phyloP scores from a whole-genome alignment of 2,329 filamentous ascomycete species.

The Zarea fungicola region DNA sequence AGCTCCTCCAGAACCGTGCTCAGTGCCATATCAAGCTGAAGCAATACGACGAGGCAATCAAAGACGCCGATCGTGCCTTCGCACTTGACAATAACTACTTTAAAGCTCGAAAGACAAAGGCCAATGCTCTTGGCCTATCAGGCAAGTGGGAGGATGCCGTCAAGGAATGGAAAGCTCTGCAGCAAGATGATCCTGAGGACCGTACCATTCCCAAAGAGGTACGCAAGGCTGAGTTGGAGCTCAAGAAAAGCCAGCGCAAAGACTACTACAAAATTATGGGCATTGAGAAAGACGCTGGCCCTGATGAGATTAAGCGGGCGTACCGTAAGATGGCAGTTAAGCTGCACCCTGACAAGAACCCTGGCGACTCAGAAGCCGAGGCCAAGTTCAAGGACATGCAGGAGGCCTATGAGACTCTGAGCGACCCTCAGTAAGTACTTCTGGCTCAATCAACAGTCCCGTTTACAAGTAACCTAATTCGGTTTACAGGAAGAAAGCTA shows the following conservation, averaged over 20 bases:
- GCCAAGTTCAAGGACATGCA: slow-evolving; percentile 96
- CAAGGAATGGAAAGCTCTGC: slow-evolving; percentile 79
- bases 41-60: slow-evolving; percentile 74
- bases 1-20: slow-evolving; percentile 90
- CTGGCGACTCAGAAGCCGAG: slow-evolving; percentile 75
- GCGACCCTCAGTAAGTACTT: slow-evolving; percentile 75
- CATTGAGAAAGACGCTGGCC: slow-evolving; percentile 77
- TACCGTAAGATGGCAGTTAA: slow-evolving; percentile 93
- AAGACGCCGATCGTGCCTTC: slow-evolving; percentile 80
- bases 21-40: slow-evolving; percentile 79
- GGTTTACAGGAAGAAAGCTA: slow-evolving; percentile 65
- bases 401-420: slow-evolving; percentile 94
- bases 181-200: slow-evolving; percentile 79
- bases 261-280: slow-evolving; percentile 98
- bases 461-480: slow-evolving; percentile 29
- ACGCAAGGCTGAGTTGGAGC: slow-evolving; percentile 82
- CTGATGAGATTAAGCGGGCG: slow-evolving; percentile 88
- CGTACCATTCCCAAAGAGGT: slow-evolving; percentile 77
- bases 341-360: slow-evolving; percentile 97
- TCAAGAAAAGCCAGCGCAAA: slow-evolving; percentile 96
- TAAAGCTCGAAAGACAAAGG: slow-evolving; percentile 91
- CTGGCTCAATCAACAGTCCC: slow-evolving; percentile 8
- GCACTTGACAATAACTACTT: slow-evolving; percentile 76
- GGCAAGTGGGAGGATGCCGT: slow-evolving; percentile 92
- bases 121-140: slow-evolving; percentile 78